A percentile compares a stretch with the other conserved stretches of the same genome.
phyloP scores from a whole-genome alignment of 768 basidiomycete genomes.

The Boletus reticuloceps region DNA sequence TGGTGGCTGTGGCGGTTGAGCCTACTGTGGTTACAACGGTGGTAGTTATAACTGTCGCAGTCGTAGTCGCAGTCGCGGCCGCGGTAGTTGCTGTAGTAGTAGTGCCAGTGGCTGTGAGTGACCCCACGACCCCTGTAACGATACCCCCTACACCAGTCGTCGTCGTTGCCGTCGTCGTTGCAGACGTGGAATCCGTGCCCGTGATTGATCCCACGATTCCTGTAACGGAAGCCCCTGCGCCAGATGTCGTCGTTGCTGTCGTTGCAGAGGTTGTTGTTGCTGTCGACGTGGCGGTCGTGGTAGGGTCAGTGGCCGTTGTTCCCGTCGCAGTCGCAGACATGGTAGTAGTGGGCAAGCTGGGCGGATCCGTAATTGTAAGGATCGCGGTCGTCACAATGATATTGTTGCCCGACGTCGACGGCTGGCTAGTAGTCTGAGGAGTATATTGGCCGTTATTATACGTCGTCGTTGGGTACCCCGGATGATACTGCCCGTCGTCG shows the following conservation, averaged over 20 bases:
- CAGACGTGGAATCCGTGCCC: background rate
- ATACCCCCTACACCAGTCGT: background rate
- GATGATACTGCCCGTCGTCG: conserved; percentile 21
- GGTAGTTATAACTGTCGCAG: background rate
- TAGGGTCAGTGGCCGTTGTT: background rate
- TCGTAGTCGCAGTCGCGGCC: background rate
- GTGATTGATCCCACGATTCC: conserved; percentile 4
- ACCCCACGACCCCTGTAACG: no score
- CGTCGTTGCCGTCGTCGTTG: background rate
- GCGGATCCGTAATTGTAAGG: background rate
- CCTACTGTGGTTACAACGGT: background rate
- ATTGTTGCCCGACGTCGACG: background rate
- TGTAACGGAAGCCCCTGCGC: background rate
- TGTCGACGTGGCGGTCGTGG: background rate
- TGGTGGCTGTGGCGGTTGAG: background rate
- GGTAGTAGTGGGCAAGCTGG: background rate
- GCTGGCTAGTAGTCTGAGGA: background rate
- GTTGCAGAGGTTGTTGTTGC: background rate
- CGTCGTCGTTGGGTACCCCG: conserved; percentile 17
- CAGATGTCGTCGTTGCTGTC: background rate
- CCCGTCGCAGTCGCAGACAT: background rate
- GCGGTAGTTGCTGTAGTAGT: background rate
- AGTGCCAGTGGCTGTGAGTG: background rate
- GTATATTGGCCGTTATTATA: conserved; percentile 16
- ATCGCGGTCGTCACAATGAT: background rate